A percentile compares a stretch with the other conserved stretches of the same genome.
phyloP scores from a whole-genome alignment of 768 basidiomycete genomes.

The Lactarius akahatsu region DNA sequence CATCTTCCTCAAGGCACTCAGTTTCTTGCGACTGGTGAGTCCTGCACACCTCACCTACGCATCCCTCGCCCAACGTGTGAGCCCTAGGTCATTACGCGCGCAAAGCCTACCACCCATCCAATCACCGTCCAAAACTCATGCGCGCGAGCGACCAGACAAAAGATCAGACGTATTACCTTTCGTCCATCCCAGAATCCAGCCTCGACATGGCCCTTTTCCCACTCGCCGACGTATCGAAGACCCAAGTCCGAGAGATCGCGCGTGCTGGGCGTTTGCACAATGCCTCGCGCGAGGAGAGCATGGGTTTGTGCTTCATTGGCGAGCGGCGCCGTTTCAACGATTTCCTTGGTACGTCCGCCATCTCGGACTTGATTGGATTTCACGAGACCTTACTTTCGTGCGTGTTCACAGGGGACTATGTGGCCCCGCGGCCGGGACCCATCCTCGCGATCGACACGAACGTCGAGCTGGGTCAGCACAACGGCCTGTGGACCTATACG shows the following conservation, averaged over 20 bases:
- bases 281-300: conserved; percentile 77
- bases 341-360: conserved; percentile 60
- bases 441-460: conserved; percentile 62
- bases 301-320: conserved; percentile 95
- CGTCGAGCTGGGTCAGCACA: conserved; percentile 55
- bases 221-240: conserved; percentile 63
- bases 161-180: conserved; percentile 92
- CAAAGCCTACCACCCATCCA: conserved; percentile 44
- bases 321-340: conserved; percentile 67
- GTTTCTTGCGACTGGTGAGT: conserved; percentile 81
- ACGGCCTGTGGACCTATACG: conserved; percentile 82
- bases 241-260: conserved; percentile 72
- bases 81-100: conserved; percentile 80
- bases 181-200: conserved; percentile 66
- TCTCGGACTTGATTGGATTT: neutral
- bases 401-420: conserved; percentile 65
- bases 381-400: neutral
- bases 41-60: neutral
- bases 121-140: conserved; percentile 39
- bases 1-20: conserved; percentile 46
- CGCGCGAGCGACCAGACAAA: conserved; percentile 59
- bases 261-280: conserved; percentile 60
- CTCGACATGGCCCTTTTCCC: conserved; percentile 78
- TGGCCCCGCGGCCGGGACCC: conserved; percentile 64
- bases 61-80: neutral